Base-by-base conservation (phyloP, 192 early-diverging fungal species). In the Dimargaris verticillata region DNA sequence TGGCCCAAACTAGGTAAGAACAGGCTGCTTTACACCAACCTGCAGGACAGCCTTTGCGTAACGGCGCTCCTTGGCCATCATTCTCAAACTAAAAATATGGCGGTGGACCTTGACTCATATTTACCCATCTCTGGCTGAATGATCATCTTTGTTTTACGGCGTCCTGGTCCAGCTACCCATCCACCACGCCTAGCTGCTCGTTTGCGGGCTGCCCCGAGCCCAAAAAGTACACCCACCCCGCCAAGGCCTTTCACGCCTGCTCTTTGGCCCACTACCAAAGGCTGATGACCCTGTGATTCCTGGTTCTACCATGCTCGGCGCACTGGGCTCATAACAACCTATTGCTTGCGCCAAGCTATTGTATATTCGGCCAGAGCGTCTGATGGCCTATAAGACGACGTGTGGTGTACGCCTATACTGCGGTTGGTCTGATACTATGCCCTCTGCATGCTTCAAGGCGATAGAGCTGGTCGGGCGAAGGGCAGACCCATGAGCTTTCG, bases 221-320 rank as follows among this genome's bases (percentile, higher is more conserved):
- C 28, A 83, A 82, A 64, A 80, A 76, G 64, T 85, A 85, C 63
- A 68, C 70, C 11, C 66, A 65, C 25, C 47, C 54, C 18, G 76
- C 73, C 53, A 76, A 65, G 26, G 64, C 72, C 12, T 74, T 74
- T 44, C 68, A 76, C 43, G 80, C 79, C 0, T 85, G 83, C 59
- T 82, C 79, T 24, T 68, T 85, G 44, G 75, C 76, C n/a, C 83
- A 85, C 51, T 75, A 70, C 70, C 63, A 62, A 20, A 13, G 64
- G 20, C 64, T 75, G 51, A 69, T 58, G 44, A 20, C 57, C 26
- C 20, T 2, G 10, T 51, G 26, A 51, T 51, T 38, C 33, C 33
- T 38, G 7, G 33, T 7, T 38, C 33, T 7, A 38, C 7, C 3
- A 38, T 2, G 7, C 33, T 7, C 33, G 33, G 7, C 33, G 33